Evolutionary conservation across 345 rosid species (phyloP), one percentile per base, ranked within the genome.

Genomic region (Jatropha curcas): DNA sequence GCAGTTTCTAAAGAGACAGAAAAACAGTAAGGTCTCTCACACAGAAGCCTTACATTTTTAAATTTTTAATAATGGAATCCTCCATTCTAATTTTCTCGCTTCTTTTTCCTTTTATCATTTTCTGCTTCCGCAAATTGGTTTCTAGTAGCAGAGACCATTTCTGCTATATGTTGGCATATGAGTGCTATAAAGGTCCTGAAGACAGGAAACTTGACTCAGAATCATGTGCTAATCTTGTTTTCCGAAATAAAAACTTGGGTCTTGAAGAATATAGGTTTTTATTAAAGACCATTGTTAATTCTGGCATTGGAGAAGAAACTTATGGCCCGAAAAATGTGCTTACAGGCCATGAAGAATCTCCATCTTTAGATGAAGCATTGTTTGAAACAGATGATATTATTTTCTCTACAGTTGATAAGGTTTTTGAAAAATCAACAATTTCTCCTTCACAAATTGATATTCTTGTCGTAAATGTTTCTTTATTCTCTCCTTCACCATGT

Each of bases 301-400:
- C 95, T 0, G 98, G 98, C 24, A 79, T 93, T 1, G 95, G 97
- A 19, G 93, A 93, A 27, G 79, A 85, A 78, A 83, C 93, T 7
- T 93, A 84, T 37, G 86, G 84, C n/a, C 93, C 98, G 1, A 82
- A 22, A 72, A 77, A 77, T 64, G 82, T 91, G 14, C 60, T 91
- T 1, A 86, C 68, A 45, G 90, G 89, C 24, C 76, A 86, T 62
- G 93, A 85, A 79, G 86, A 79, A 48, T 35, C 76, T 28, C 82
- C 90, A 7, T 43, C 86, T 2, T 73, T 86, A 1, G 43, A 6
- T 0, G 95, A 87, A 20, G 83, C 87, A 19, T 4, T 74, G 50
- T 43, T 60, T 7, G 98, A 93, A 81, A 68, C 88, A 37, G 95
- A 89, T 31, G 89, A 82, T 48, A 76, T 89, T 70, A 71, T 89